Evolutionary conservation across 108 stramenopile genomes (phyloP).

Genomic region (Aurantiochytrium sp.): DNA sequence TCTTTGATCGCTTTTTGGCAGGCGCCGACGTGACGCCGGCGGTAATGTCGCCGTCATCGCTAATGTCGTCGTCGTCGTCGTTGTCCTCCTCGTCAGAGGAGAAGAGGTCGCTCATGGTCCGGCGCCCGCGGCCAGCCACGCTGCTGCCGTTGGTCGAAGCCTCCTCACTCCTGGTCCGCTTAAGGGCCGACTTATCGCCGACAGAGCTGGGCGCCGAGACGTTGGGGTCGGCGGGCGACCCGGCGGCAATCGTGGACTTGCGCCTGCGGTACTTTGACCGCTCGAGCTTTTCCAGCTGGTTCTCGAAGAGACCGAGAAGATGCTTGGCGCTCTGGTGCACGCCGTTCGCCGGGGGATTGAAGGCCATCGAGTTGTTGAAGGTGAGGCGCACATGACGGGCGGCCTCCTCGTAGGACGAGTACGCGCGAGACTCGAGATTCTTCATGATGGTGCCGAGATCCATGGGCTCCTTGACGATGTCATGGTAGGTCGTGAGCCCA

Average conservation of each 20-base stretch:
- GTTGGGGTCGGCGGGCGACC: too few relatives aligned
- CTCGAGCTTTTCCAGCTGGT: conserved; percentile 17
- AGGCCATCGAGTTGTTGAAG: conserved; percentile 79
- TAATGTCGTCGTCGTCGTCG: not conserved
- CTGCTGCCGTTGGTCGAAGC: not conserved
- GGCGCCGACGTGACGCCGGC: not conserved
- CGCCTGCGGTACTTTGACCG: not conserved
- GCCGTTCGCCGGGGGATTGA: conserved; percentile 74
- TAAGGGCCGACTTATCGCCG: not conserved
- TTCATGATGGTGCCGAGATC: conserved; percentile 58
- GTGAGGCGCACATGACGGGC: conserved; percentile 52
- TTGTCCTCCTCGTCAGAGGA: not conserved
- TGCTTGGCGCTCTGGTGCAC: conserved; percentile 69
- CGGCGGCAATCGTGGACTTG: not conserved
- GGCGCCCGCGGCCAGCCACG: not conserved
- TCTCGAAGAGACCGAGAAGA: conserved; percentile 39
- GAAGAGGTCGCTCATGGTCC: conserved; percentile 30
- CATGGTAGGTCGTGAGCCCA: conserved; percentile 55
- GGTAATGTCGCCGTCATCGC: conserved; percentile 1
- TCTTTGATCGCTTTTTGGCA: not conserved
- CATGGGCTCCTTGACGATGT: conserved; percentile 60
- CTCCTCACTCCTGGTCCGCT: not conserved
- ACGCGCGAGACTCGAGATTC: conserved; percentile 38
- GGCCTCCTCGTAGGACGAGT: conserved; percentile 41
- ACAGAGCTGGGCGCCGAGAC: not conserved